Percentiles rank a stretch among this genome's conserved stretches.
Evolutionary conservation across 306 rosid genomes (phyloP).

Genomic region (Acacia melanoxylon): DNA sequence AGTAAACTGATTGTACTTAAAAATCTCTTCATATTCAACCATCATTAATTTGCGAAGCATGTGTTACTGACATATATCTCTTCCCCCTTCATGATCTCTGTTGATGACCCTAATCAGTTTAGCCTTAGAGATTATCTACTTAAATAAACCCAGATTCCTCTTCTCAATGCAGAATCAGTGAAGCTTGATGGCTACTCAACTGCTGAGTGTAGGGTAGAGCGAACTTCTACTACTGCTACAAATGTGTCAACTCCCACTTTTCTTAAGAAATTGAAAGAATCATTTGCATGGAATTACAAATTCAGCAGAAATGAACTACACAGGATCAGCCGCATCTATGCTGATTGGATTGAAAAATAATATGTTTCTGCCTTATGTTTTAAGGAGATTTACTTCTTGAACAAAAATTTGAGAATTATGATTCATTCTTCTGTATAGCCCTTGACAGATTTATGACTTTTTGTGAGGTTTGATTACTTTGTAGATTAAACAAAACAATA

Average conservation of each 20-base stretch:
- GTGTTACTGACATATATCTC: neutral
- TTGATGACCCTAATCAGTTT: neutral
- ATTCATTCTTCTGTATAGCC: slow-evolving; percentile 15
- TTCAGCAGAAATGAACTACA: slow-evolving; percentile 29
- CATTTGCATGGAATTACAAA: slow-evolving; percentile 7
- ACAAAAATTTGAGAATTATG: neutral
- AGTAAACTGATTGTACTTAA: neutral
- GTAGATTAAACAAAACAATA: neutral
- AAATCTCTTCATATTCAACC: neutral
- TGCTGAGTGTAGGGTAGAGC: slow-evolving; percentile 7
- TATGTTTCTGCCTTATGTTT: neutral
- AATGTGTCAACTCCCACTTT: slow-evolving; percentile 15
- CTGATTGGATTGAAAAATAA: slow-evolving; percentile 54
- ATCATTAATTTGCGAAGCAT: neutral
- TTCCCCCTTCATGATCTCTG: neutral
- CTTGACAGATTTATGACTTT: neutral
- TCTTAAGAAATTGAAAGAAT: neutral
- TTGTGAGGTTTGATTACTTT: neutral
- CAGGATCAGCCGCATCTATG: slow-evolving; percentile 50
- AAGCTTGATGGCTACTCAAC: slow-evolving; percentile 15
- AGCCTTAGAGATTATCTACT: neutral
- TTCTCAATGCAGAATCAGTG: slow-evolving; percentile 29
- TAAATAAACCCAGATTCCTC: neutral
- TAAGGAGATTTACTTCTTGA: slow-evolving; percentile 10
- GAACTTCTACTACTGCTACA: slow-evolving; percentile 16